Evolutionary conservation across 805 yeast genomes (phyloP), one percentile per base, ranked within the genome.

Genomic region (Groenewaldozyma tartarivorans): DNA sequence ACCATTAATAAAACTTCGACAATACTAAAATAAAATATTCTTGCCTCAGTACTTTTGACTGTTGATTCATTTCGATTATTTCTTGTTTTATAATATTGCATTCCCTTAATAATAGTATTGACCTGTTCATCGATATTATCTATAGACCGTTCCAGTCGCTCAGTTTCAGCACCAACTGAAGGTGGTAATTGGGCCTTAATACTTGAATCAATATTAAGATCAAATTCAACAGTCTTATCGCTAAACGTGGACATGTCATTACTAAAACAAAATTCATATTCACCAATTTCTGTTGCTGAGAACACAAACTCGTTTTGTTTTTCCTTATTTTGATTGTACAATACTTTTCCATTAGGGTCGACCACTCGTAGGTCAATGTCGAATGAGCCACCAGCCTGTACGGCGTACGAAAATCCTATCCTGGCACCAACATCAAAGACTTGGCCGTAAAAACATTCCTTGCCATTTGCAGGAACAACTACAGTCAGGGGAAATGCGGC

Each of bases 41-140:
- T 77, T 16, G 79, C 66, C 55, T 80, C 84, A 24, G 95, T 85
- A 38, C 85, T 75, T 60, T 71, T 70, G 48, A 85, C 95, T 33
- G 95, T 85, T 38, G 81, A 75, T 74, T 85, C 92, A 66, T 90
- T 90, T 66, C 97, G 75, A 65, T 77, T 77, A 63, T 84, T 90
- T 67, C 98, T 80, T 9, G 94, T 79, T 63, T 79, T 82, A 69
- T 88, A 87, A 63, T 88, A 82, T 52, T 80, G 83, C 57, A 90
- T 54, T 29, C 52, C 39, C 33, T 66, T 60, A 17, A 56, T 44
- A 41, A 63, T 53, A 36, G 53, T 51, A 33, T 51, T 38, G 40
- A 50, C 48, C 20, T 52, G 52, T 17, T 39, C 44, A 38, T 62
- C 64, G 39, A 61, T 49, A 24, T 38, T 35, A 37, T 43, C 27